Base-by-base conservation (phyloP, 106 monocot species). In the Chionographis japonica region DNA sequence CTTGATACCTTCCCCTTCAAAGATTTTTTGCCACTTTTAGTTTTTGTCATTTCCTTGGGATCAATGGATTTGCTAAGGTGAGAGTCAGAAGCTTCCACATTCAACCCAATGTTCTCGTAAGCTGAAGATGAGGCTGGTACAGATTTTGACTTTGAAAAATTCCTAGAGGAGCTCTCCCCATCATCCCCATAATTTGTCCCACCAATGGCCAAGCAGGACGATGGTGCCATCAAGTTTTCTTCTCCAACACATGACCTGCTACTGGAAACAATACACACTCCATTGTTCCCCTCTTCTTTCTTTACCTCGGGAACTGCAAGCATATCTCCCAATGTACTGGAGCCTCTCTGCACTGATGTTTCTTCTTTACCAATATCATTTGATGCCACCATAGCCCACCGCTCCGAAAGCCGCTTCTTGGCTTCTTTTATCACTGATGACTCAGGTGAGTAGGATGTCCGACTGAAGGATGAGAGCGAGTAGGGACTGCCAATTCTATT, bases 291-390 rank as follows among this genome's bases (percentile, higher is more conserved):
- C 41, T 83, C 79, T 66, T 83, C 80, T 60, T 81, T 88, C 53
- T 83, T 79, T 54, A 75, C 27, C 55, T 77, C 82, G 52, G 70
- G 68, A 58, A 83, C 56, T 0, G 87, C 62, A 59, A 94, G 85
- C 90, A 94, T 88, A 58, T 94, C 94, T 50, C 90, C 90, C 54
- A 94, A 77, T 50, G 94, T 94, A 61, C 78, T 90, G 11, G 82
- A 79, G 65, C 74, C 87, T 55, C 78, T 80, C 14, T 59, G 71
- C 0, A 78, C 66, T n/a, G 80, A 69, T 16, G 54, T 75, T 73
- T 79, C 70, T 53, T 90, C 85, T 50, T 77, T 73, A 62, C 57
- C 56, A 12, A 20, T 58, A 61, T 66, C 66, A 55, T 65, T 78
- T 2, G 72, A 83, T n/a, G 68, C 58, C 54, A 77, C 76, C 67